Evolutionary conservation across 2,329 filamentous ascomycete species (phyloP), one percentile per base, ranked within the genome.

Genomic region (Trichoderma citrinoviride): DNA sequence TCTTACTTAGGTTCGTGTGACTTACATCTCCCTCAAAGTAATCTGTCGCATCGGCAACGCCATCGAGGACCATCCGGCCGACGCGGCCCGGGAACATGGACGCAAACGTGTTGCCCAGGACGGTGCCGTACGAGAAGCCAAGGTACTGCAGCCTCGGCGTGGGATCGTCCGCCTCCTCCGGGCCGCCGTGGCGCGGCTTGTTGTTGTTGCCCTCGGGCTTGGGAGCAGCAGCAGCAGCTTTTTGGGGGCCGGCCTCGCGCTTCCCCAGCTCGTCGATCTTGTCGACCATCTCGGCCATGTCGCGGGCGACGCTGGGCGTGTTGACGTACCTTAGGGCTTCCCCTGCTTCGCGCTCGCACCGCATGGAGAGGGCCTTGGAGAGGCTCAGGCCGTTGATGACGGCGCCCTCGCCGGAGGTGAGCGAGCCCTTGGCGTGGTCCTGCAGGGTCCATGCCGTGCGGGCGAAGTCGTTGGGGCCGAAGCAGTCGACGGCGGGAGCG

Each of bases 41-140:
- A 65, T 80, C 78, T 21, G 74, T 66, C 0, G 73, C 67, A 58
- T 80, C 74, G 3, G 68, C 69, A 5, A 80, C 74, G 1, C 73
- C 77, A n/a, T 79, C 78, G 2, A 80, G 70, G 3, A 81, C 73
- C 67, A 82, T 72, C 12, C 79, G 75, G 0, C 74, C 78, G 2
- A 82, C 71, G 1, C 74, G 70, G 0, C 68, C 73, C 0, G 74
- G 74, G 40, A 71, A 77, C 73, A 77, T 72, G 44, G 73, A 72
- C 0, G 74, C 73, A 65, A 76, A 75, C 7, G 71, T 72, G 57
- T 74, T 75, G 4, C 75, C 75, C 0, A 77, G 67, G 0, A 73
- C 40, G 2, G 73, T 75, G 17, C 74, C 73, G 19, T 84, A 84
- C 5, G 79, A 82, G 58, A 82, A 77, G 0, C 82, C 81, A 75